These are phyloP conservation scores for Herpetomonas samuelpessoai DNA, from an alignment of 208 protist genomes.

Conservation along the genomic window DNA sequence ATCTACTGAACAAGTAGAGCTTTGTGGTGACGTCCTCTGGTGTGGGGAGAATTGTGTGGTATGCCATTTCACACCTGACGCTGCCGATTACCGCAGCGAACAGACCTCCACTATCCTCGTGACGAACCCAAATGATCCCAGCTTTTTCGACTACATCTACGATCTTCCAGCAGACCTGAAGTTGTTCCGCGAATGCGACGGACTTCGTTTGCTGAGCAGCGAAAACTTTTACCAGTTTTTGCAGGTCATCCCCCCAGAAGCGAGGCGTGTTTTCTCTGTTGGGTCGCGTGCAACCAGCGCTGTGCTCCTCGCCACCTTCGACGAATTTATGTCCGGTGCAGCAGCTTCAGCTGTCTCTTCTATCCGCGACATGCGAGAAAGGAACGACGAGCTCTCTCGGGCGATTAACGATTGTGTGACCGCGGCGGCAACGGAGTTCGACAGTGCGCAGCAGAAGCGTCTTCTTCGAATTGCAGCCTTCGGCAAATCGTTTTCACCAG, in stretches of 20 bases:
- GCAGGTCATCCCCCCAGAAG: slow-evolving; percentile 44
- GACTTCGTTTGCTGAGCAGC: slow-evolving; percentile 46
- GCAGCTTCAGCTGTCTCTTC: slow-evolving; percentile 63
- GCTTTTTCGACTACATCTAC: slow-evolving; percentile 43
- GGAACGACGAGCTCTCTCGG: slow-evolving; percentile 36
- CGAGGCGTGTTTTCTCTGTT: slow-evolving; percentile 67
- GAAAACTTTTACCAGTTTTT: slow-evolving; percentile 55
- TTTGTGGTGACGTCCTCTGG: slow-evolving; percentile 37
- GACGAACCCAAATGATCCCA: slow-evolving; percentile 44
- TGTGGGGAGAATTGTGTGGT: slow-evolving; percentile 41
- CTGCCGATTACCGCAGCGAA: slow-evolving; percentile 10
- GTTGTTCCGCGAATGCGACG: slow-evolving; percentile 58
- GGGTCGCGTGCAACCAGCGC: slow-evolving; percentile 56
- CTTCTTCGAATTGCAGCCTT: slow-evolving; percentile 92
- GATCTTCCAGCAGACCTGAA: slow-evolving; percentile 51
- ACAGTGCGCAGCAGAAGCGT: slow-evolving; percentile 66
- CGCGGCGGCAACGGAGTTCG: slow-evolving; percentile 85
- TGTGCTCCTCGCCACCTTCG: slow-evolving; percentile 62
- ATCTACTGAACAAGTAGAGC: slow-evolving; percentile 15
- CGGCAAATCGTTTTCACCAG: slow-evolving; percentile 91
- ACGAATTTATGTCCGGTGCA: slow-evolving; percentile 70
- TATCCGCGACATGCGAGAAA: slow-evolving; percentile 61
- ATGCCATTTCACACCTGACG: background rate
- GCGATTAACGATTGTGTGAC: slow-evolving; percentile 90
- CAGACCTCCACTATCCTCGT: slow-evolving; percentile 37